Conservation (phyloP, 805 yeast species). For the Pichia kluyveri region DNA sequence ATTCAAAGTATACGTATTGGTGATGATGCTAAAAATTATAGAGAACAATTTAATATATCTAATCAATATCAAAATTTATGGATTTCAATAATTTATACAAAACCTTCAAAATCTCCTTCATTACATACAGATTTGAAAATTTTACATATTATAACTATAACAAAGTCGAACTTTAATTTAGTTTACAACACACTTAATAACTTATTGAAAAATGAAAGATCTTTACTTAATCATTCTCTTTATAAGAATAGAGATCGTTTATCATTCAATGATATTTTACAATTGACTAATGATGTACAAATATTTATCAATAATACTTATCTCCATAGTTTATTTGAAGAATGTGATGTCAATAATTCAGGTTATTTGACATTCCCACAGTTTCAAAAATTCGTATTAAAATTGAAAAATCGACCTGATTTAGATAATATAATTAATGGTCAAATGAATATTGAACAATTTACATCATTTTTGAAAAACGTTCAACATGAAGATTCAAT, state of each 20-base stretch:
- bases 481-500: slow-evolving; percentile 29
- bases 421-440: slow-evolving; percentile 31
- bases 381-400: slow-evolving; percentile 65
- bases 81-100: slow-evolving; percentile 69
- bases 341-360: slow-evolving; percentile 40
- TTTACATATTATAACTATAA: slow-evolving; percentile 64
- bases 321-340: slow-evolving; percentile 41
- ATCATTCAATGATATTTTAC: slow-evolving; percentile 58
- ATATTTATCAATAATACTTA: slow-evolving; percentile 55
- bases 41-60: slow-evolving; percentile 76
- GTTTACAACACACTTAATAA: slow-evolving; percentile 47
- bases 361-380: slow-evolving; percentile 58
- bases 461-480: slow-evolving; percentile 34
- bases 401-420: slow-evolving; percentile 60
- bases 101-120: slow-evolving; percentile 19
- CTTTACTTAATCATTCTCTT: slow-evolving; percentile 1
- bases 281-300: slow-evolving; percentile 57
- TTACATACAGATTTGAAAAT: slow-evolving; percentile 55
- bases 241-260: slow-evolving; percentile 18
- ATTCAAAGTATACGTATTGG: slow-evolving; percentile 55
- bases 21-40: slow-evolving; percentile 66
- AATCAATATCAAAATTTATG: slow-evolving; percentile 58
- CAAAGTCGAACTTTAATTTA: slow-evolving; percentile 41
- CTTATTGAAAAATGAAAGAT: slow-evolving; percentile 22
- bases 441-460: slow-evolving; percentile 23